These are phyloP conservation scores for Plasmodium gallinaceum DNA, from an alignment of 169 alveolate species.

Conservation along the genomic window DNA sequence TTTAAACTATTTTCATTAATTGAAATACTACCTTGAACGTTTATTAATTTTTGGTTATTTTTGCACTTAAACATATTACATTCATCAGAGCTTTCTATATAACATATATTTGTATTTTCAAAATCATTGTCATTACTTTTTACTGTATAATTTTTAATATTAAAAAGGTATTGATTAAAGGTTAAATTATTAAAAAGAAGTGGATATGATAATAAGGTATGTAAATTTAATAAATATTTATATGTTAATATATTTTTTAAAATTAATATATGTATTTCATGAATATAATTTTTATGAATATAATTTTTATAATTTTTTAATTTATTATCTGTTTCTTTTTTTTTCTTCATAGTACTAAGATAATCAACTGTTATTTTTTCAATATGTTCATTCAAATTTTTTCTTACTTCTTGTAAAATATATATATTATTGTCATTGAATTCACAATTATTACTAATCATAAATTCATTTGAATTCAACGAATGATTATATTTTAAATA, in stretches of 20 bases:
- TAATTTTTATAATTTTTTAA: constrained; percentile 35
- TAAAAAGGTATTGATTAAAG: constrained; percentile 51
- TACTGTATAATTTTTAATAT: neutral
- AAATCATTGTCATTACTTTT: neutral
- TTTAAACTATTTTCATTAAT: neutral
- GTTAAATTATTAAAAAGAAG: constrained; percentile 28
- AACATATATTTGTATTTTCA: neutral
- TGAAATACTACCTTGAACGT: neutral
- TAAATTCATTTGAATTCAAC: neutral
- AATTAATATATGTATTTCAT: constrained; percentile 34
- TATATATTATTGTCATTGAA: neutral
- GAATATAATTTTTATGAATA: constrained; percentile 21
- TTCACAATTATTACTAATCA: neutral
- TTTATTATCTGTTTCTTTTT: constrained; percentile 40
- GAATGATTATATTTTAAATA: constrained; percentile 20
- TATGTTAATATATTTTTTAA: constrained; percentile 53
- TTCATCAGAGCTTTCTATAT: neutral
- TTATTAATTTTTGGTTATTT: neutral
- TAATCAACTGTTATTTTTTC: constrained; percentile 22
- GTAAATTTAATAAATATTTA: constrained; percentile 54
- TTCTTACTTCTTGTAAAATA: constrained; percentile 14
- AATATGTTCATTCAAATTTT: constrained; percentile 18
- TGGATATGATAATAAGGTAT: constrained; percentile 62
- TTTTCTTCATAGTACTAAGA: constrained; percentile 22
- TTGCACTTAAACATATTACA: neutral